Evolutionary conservation across 2,329 filamentous ascomycete genomes (phyloP), one percentile per base, ranked within the genome.

Genomic region (Diplodia mutila): DNA sequence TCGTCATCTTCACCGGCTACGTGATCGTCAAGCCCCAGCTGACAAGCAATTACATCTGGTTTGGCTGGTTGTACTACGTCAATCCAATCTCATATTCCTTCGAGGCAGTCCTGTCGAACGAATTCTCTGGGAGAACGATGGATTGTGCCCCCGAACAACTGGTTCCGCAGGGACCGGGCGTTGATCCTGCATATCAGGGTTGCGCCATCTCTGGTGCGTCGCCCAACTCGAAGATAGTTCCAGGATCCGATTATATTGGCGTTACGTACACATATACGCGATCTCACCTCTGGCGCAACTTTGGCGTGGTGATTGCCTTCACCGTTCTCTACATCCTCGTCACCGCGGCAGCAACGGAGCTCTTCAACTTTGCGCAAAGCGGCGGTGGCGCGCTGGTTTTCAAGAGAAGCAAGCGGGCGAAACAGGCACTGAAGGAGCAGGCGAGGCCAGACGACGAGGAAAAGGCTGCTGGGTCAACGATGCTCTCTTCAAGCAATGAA

Each of bases 251-350:
- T 25, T 91, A 90, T 71, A 74, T 90, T 2, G 71, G 79, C 11
- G 81, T 82, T 0, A 83, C 83, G 8, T 90, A 86, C 76, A 80
- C 84, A 53, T 90, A 89, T 72, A 83, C 83, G 0, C 80, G 87
- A 21, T 79, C 78, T 29, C 83, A 90, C 72, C 77, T 90, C 0
- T 90, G 89, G 83, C 87, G 91, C 3, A 93, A 94, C 75, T 93
- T 91, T 73, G 91, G 90, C 37, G 89, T 94, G 3, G 79, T 95
- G 1, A 88, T 94, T 71, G 91, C 90, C 0, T 95, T 92, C 71
- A 86, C 88, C 1, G 82, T 92, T 0, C 84, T 93, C 5, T 96
- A 94, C 74, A 86, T 96, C 14, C 71, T 89, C 12, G 78, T 94
- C 34, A 94, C 91, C 0, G 85, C 90, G 5, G 71, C 91, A 25